phyloP scores from a whole-genome alignment of 805 yeast species.

The Wickerhamiella occidentalis region DNA sequence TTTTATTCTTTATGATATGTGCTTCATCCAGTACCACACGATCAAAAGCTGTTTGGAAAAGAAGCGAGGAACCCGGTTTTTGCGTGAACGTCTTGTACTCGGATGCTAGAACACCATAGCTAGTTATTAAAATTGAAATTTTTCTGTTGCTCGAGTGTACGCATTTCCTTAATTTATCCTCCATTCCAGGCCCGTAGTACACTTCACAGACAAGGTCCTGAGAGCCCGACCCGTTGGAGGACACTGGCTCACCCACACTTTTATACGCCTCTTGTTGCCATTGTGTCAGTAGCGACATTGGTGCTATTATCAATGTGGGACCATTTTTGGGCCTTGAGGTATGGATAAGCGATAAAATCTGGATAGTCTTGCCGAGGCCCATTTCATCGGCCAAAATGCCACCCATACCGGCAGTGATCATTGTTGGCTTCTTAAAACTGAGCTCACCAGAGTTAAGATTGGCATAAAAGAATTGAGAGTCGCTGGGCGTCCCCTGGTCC shows the following conservation, averaged over 20 bases:
- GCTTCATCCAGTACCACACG: constrained; percentile 82
- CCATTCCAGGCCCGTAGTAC: constrained; percentile 59
- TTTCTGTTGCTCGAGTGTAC: constrained; percentile 38
- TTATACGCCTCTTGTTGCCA: constrained; percentile 70
- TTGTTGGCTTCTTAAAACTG: constrained; percentile 51
- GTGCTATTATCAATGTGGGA: constrained; percentile 63
- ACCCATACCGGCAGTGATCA: constrained; percentile 52
- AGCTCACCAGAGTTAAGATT: constrained; percentile 73
- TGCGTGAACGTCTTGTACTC: constrained; percentile 40
- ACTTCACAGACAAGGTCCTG: constrained; percentile 29
- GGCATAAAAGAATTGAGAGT: constrained; percentile 46
- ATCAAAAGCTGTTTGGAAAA: constrained; percentile 61
- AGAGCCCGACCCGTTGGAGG: no score
- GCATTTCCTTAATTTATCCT: constrained; percentile 27
- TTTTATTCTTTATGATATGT: constrained; percentile 71
- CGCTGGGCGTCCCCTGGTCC: background rate
- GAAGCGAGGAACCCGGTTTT: constrained; percentile 31
- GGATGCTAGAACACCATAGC: constrained; percentile 74
- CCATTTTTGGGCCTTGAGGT: constrained; percentile 26
- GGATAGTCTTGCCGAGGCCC: constrained; percentile 92
- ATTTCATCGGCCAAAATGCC: constrained; percentile 93
- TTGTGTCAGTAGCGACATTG: constrained; percentile 82
- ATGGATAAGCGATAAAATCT: constrained; percentile 61
- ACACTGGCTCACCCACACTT: constrained; percentile 28
- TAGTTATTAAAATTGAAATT: constrained; percentile 49